Evolutionary conservation across 805 yeast species (phyloP).

Genomic region (Candida taoyuanica): DNA sequence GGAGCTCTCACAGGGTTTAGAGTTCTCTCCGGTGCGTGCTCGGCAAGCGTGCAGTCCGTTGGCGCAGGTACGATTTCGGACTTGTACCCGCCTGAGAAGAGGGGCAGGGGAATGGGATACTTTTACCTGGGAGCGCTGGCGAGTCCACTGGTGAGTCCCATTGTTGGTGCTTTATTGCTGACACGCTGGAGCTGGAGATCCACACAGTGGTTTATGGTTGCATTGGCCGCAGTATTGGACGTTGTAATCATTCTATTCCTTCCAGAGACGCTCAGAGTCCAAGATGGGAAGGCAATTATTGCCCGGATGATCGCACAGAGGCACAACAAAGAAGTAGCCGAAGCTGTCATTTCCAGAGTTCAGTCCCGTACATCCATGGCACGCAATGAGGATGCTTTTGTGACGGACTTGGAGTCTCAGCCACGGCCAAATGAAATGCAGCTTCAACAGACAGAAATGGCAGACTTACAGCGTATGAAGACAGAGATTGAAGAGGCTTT

Average conservation of each 20-base stretch:
- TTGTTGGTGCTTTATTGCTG: slow-evolving; percentile 72
- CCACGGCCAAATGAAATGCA: slow-evolving; percentile 5
- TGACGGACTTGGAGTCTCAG: slow-evolving; percentile 8
- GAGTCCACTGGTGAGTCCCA: slow-evolving; percentile 79
- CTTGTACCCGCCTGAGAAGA: slow-evolving; percentile 55
- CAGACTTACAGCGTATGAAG: slow-evolving; percentile 24
- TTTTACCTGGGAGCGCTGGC: slow-evolving; percentile 76
- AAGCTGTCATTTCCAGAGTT: slow-evolving; percentile 5
- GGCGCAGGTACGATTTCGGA: slow-evolving; percentile 89
- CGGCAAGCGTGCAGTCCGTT: slow-evolving; percentile 82
- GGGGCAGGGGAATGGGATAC: slow-evolving; percentile 78
- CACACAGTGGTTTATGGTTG: slow-evolving; percentile 80
- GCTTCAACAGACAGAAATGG: slow-evolving; percentile 8
- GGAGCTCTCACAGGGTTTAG: slow-evolving; percentile 63
- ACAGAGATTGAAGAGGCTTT: slow-evolving; percentile 26
- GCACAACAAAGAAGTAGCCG: slow-evolving; percentile 3
- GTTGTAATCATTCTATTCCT: slow-evolving; percentile 47
- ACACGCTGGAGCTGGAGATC: slow-evolving; percentile 82
- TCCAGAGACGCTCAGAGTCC: slow-evolving; percentile 72
- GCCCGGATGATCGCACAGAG: slow-evolving; percentile 39
- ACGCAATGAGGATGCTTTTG: slow-evolving; percentile 6
- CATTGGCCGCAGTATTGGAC: slow-evolving; percentile 52
- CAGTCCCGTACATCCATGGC: slow-evolving; percentile 8
- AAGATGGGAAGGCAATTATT: slow-evolving; percentile 48
- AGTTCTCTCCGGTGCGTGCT: slow-evolving; percentile 70